Evolutionary conservation across 148 eudicot genomes (phyloP), one percentile per base, ranked within the genome.

Genomic region (Rheum nobile): DNA sequence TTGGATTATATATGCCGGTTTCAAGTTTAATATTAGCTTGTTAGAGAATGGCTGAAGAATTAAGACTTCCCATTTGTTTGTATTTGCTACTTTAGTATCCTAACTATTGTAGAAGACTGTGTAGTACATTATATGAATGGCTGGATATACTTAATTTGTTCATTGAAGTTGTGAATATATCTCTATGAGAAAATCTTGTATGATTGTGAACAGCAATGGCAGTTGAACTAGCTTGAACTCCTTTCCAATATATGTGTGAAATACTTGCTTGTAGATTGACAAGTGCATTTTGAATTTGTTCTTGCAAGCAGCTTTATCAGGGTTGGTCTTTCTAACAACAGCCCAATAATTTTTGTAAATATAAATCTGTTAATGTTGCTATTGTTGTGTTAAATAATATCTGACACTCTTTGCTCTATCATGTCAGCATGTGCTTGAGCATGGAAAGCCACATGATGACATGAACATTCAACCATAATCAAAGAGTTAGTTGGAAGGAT

Each of bases 391-490:
- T 1, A 32, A 19, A n/a, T 44, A 22, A 0, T 2, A 57, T 38
- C 16, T 54, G n/a, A 70, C 34, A 72, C 42, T 17, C 19, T 35
- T 46, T 42, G 32, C 77, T n/a, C n/a, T n/a, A n/a, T 47, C 76
- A 1, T 48, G 17, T 78, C 84, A 95, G 98, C 98, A 95, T 85
- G 96, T 95, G 68, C 79, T 95, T 81, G 93, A 91, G 85, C 97
- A 91, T 57, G 98, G 98, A 21, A 90, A 91, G 85, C 97, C 98
- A 24, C 85, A 90, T n/a, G n/a, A n/a, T n/a, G n/a, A n/a, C n/a
- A n/a, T 72, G 97, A 95, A 75, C 84, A 96, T 39, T 82, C 97
- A 9, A 73, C 84, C 55, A 91, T 95, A 71, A 95, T 95, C 59
- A 79, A 87, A 82, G 98, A 91, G 83, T 81, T 95, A 74, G 97